These are phyloP conservation scores for Dothiorella sarmentorum DNA, from an alignment of 2,329 filamentous ascomycete genomes.

Conservation along the genomic window DNA sequence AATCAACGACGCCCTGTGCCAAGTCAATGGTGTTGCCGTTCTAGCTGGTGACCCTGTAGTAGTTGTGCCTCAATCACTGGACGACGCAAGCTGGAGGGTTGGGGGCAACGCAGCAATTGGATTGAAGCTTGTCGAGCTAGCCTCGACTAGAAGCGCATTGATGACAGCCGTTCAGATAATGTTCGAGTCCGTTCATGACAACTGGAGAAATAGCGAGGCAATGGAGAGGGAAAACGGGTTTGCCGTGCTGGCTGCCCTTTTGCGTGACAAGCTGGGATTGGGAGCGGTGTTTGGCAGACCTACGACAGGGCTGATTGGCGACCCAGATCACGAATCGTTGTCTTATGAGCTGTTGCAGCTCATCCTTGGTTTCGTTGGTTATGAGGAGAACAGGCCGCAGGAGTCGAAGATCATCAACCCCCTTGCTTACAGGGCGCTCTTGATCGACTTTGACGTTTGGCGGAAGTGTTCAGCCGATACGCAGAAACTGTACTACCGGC, in stretches of 20 bases:
- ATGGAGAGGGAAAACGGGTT: slow-evolving; percentile 97
- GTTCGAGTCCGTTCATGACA: slow-evolving; percentile 80
- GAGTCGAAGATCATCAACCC: slow-evolving; percentile 95
- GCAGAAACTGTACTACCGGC: slow-evolving; percentile 86
- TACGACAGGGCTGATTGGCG: slow-evolving; percentile 5
- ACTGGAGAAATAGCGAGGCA: slow-evolving; percentile 96
- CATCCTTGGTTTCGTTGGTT: slow-evolving; percentile 83
- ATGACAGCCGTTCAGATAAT: slow-evolving; percentile 77
- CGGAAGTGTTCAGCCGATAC: slow-evolving; percentile 71
- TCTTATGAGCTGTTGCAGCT: slow-evolving; percentile 65
- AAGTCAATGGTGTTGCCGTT: slow-evolving; percentile 75
- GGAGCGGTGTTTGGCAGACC: slow-evolving; percentile 28
- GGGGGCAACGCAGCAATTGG: slow-evolving; percentile 87
- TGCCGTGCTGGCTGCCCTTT: slow-evolving; percentile 75
- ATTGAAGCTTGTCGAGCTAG: slow-evolving; percentile 77
- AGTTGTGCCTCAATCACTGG: slow-evolving; percentile 75
- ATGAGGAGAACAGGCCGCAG: slow-evolving; percentile 72
- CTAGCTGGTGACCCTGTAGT: slow-evolving; percentile 81
- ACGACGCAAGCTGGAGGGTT: slow-evolving; percentile 88
- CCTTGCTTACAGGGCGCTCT: slow-evolving; percentile 83
- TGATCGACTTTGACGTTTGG: slow-evolving; percentile 95
- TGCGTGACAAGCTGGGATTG: slow-evolving; percentile 75
- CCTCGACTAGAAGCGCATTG: slow-evolving; percentile 66
- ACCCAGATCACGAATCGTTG: slow-evolving; percentile 47
- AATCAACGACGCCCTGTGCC: slow-evolving; percentile 82